Evolutionary conservation across 345 rosid species (phyloP).

Genomic region (Raphanus raphanistrum): DNA sequence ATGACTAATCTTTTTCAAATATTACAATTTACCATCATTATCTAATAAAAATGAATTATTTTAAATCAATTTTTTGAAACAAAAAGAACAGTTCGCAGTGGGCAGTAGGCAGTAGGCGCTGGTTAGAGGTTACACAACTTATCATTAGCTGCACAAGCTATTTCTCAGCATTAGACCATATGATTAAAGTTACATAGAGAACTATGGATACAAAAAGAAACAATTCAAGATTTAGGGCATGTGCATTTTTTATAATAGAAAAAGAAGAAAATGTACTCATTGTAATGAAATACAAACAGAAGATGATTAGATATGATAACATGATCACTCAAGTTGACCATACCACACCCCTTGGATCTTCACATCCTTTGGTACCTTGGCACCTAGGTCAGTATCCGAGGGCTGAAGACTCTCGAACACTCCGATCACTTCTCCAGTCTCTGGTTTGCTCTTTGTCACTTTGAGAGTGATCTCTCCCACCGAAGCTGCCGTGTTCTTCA

Average conservation of each 20-base stretch:
- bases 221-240: background rate
- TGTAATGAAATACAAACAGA: conserved; percentile 22
- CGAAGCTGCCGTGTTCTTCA: conserved; percentile 66
- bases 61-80: too few relatives aligned
- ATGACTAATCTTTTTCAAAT: too few relatives aligned
- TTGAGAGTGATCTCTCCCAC: conserved; percentile 80
- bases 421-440: conserved; percentile 87
- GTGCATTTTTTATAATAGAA: conserved; percentile 13
- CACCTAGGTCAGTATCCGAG: conserved; percentile 95
- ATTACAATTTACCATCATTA: too few relatives aligned
- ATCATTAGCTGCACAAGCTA: too few relatives aligned
- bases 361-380: conserved; percentile 95
- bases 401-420: conserved; percentile 98
- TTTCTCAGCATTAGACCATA: too few relatives aligned
- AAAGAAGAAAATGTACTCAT: conserved; percentile 25
- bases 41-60: too few relatives aligned
- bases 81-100: too few relatives aligned
- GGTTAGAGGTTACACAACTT: too few relatives aligned
- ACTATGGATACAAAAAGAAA: background rate
- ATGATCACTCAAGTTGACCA: conserved; percentile 78
- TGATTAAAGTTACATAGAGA: too few relatives aligned
- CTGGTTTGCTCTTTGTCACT: conserved; percentile 81
- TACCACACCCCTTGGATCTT: conserved; percentile 97
- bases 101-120: too few relatives aligned
- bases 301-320: conserved; percentile 25